phyloP scores from a whole-genome alignment of 2,329 filamentous ascomycete species.

The Geosmithia putterillii region DNA sequence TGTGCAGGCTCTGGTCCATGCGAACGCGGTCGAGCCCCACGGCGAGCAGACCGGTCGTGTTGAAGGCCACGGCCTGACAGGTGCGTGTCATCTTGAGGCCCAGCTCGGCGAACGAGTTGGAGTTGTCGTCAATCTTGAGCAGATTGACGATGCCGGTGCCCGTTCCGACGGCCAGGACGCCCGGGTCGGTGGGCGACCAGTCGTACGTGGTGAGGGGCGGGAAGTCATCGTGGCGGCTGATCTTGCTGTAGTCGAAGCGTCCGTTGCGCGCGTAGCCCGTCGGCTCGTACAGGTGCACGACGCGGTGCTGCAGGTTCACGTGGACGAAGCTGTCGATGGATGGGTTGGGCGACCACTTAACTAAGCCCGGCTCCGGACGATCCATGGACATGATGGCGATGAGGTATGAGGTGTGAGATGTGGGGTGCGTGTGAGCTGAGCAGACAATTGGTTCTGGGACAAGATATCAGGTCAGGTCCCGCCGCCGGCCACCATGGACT shows the following conservation, averaged over 20 bases:
- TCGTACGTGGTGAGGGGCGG: conserved; percentile 54
- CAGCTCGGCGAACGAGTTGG: conserved; percentile 52
- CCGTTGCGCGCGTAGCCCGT: conserved; percentile 45
- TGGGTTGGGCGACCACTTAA: conserved; percentile 54
- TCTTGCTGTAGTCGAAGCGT: conserved; percentile 43
- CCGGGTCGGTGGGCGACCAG: conserved; percentile 50
- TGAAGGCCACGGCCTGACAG: conserved; percentile 75
- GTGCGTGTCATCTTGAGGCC: conserved; percentile 64
- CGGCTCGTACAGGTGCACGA: conserved; percentile 51
- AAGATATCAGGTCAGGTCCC: too few species aligned
- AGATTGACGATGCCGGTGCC: conserved; percentile 65
- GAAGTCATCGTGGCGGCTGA: conserved; percentile 49
- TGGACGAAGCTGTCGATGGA: conserved; percentile 49
- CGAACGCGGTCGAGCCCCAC: conserved; percentile 71
- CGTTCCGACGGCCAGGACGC: conserved; percentile 64
- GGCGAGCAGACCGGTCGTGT: conserved; percentile 56
- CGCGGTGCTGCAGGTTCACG: conserved; percentile 50
- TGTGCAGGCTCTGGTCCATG: conserved; percentile 70
- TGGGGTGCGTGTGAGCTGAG: neutral
- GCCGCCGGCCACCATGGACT: too few species aligned
- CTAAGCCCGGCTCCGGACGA: conserved; percentile 47
- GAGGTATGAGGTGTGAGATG: neutral
- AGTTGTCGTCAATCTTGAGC: conserved; percentile 58
- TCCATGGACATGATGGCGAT: conserved; percentile 30
- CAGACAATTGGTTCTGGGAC: too few species aligned